Base-by-base conservation (phyloP, 2,329 filamentous ascomycete species). In the Fusarium succisae region DNA sequence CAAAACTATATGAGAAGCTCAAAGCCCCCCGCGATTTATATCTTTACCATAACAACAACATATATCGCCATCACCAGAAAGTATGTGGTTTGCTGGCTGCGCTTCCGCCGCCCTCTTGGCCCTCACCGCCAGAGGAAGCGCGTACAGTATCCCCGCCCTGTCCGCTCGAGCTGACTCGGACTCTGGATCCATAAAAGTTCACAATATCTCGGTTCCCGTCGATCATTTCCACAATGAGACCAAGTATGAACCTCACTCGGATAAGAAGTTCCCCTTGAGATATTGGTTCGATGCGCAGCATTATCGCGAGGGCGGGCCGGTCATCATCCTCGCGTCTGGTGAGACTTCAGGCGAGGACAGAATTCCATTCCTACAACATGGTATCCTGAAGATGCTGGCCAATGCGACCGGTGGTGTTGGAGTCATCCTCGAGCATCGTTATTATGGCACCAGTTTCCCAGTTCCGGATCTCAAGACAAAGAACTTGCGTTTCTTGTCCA, bases 151-250 rank as follows among this genome's bases (percentile, higher is more conserved):
- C 12, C 57, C 62, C 10, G 47, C 58, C 11, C 44, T 72, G 20
- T 65, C 58, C 3, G 55, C 60, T 60, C 44, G 71, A 4, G 58
- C 39, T 20, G 28, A 50, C 8, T 56, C 55, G 3, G 48, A 50
- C 15, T 57, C 71, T 24, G 58, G 61, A 17, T 65, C 63, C 4
- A 65, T 71, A 22, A 50, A 50, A 50, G 55, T 50, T 26, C 55
- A 58, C 70, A 83, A 83, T 68, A 65, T 84, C 57, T 82, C 81
- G 5, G 87, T 88, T 8, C 88, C 88, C 22, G 85, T 97, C 39
- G 94, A 97, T 81, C 93, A 96, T 79, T 97, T 96, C 83, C 93
- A 93, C 82, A 94, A 96, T 78, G 92, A 95, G 62, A 89, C 90
- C 5, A 84, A 86, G 55, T 97, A 97, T 79, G 93, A 92, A 80